A percentile compares a stretch with the other conserved stretches of the same genome.
Conservation (phyloP, 2,329 filamentous ascomycete genomes). For the Metarhizium guizhouense region DNA sequence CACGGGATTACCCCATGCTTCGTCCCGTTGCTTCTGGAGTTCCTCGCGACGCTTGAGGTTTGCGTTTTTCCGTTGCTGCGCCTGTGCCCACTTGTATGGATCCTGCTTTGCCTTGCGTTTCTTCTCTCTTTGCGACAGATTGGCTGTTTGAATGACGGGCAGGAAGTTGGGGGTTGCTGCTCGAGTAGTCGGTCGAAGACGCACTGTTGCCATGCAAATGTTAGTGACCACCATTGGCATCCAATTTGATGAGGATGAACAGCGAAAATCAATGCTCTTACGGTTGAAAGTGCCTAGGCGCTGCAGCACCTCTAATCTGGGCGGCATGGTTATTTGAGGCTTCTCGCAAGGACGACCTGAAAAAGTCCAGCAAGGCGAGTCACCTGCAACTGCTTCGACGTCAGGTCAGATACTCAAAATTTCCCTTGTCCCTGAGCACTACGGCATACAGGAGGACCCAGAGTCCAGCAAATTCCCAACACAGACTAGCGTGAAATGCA, state of each 20-base stretch:
- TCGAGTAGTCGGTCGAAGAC: constrained; percentile 45
- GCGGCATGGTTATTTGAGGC: constrained; percentile 47
- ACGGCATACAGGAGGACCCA: not conserved
- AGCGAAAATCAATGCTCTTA: constrained; percentile 29
- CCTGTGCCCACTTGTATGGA: constrained; percentile 73
- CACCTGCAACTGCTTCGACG: not conserved
- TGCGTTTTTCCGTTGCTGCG: constrained; percentile 72
- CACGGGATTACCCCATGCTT: constrained; percentile 66
- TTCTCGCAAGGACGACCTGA: not conserved
- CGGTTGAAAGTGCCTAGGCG: constrained; percentile 51
- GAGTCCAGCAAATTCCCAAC: constrained; percentile 1
- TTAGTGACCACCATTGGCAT: constrained; percentile 8
- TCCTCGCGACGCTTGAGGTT: constrained; percentile 69
- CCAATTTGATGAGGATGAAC: not conserved
- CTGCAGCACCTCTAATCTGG: constrained; percentile 53
- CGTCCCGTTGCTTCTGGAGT: constrained; percentile 55
- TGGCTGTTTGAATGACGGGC: constrained; percentile 55
- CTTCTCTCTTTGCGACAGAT: constrained; percentile 52
- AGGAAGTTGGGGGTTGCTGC: constrained; percentile 40
- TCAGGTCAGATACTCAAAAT: constrained; percentile 22
- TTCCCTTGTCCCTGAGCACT: constrained; percentile 14
- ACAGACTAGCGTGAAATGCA: constrained; percentile 17
- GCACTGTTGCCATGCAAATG: constrained; percentile 35
- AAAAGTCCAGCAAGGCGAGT: not conserved
- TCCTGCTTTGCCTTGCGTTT: constrained; percentile 62